Evolutionary conservation across 257 asterid genomes (phyloP), one percentile per base, ranked within the genome.

Genomic region (Ehretia macrophylla): DNA sequence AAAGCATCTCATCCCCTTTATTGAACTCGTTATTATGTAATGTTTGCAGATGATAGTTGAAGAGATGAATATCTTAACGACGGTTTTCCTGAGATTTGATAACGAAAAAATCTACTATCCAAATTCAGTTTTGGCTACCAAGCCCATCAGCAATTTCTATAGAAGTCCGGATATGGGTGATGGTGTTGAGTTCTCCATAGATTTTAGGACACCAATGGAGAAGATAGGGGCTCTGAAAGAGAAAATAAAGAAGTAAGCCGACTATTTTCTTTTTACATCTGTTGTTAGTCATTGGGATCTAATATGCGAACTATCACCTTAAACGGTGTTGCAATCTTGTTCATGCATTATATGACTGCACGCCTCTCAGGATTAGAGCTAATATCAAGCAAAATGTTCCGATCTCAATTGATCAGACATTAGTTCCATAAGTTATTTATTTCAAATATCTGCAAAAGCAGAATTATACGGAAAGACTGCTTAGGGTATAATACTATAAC

Each of bases 161-260:
- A 76, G 97, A 73, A 90, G 97, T 80, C 97, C 97, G 0, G 96
- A 90, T 68, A 90, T 90, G 97, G 82, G 95, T 10, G 97, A 90
- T 68, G 23, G 72, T 1, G 57, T 90, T 2, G 92, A 86, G 59
- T 90, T 90, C 85, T 80, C 76, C 50, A 73, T 90, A 32, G 94
- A 81, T 75, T 90, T 83, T 86, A 85, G 59, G 75, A 85, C 96
- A n/a, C 83, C 88, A 5, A 4, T 87, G 61, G 88, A 90, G 72
- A 81, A 77, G 69, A 87, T 90, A 32, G 97, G 96, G 47, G 38
- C 72, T 47, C 47, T 90, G 37, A 90, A 79, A 72, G 95, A 84
- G 22, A 85, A 75, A 65, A 78, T 85, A 14, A 81, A 81, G 65
- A 72, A 71, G 97, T 86, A 74, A 78, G 85, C 67, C 11, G 32